Evolutionary conservation across 768 basidiomycete species (phyloP).

Genomic region (Rubroboletus pulcherrimus): DNA sequence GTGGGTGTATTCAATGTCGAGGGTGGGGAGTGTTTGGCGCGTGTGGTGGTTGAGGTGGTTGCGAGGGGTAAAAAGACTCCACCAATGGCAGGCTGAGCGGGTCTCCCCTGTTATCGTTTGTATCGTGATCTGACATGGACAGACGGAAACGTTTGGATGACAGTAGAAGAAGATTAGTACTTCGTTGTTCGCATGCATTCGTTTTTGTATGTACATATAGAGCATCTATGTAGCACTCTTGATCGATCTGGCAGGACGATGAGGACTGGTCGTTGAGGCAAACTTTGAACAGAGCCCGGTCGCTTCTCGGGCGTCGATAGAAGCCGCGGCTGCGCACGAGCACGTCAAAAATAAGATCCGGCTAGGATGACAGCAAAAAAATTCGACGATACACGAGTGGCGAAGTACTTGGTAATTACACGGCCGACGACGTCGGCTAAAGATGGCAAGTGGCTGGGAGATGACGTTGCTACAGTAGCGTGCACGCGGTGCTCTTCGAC

Average conservation of each 20-base stretch:
- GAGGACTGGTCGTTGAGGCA: neutral
- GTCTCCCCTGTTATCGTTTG: constrained; percentile 16
- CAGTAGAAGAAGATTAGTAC: constrained; percentile 4
- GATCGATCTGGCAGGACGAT: neutral
- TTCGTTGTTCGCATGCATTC: constrained; percentile 19
- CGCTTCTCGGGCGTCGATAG: neutral
- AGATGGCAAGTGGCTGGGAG: constrained; percentile 14
- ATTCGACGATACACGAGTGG: constrained; percentile 17
- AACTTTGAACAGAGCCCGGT: neutral
- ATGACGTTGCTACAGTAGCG: constrained; percentile 25
- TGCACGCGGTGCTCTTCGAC: constrained; percentile 17
- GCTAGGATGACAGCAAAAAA: constrained; percentile 5
- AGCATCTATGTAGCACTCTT: constrained; percentile 4
- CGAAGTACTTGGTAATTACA: constrained; percentile 26
- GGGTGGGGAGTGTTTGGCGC: constrained; percentile 50
- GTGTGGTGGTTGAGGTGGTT: constrained; percentile 55
- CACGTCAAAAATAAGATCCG: neutral
- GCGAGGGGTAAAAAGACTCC: constrained; percentile 29
- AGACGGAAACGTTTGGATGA: neutral
- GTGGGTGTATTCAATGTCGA: constrained; percentile 53
- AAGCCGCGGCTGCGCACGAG: neutral
- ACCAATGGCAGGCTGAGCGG: constrained; percentile 27
- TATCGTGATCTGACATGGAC: constrained; percentile 8
- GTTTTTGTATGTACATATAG: constrained; percentile 16
- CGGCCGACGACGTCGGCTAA: constrained; percentile 12